Evolutionary conservation across 352 stramenopile genomes (phyloP), one percentile per base, ranked within the genome.

Genomic region (Pythium monospermum): DNA sequence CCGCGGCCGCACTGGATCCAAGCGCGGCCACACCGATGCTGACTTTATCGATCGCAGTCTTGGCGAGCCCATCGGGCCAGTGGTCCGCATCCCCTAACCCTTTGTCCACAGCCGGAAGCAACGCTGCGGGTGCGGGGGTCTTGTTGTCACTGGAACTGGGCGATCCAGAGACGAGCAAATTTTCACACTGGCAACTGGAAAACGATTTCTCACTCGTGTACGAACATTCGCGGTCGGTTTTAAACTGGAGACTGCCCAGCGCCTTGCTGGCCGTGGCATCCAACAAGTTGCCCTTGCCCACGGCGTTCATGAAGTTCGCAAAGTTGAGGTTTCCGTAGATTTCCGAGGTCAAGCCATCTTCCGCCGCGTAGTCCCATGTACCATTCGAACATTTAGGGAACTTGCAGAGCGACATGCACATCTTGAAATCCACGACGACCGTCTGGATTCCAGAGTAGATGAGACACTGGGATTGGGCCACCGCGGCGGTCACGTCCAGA

Each of bases 391-490:
- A 94, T 12, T 70, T 80, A 19, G 83, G 83, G 60, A 94, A 90
- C 39, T 73, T 69, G 37, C 83, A 94, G n/a, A 85, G 68, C 13
- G 80, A 91, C 62, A 94, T 69, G 48, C 83, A 94, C 11, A 81
- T 69, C 21, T 73, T 68, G 57, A 89, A 49, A 55, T 85, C 70
- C 11, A 73, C 68, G 22, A 91, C 64, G 0, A 59, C 46, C 1
- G 64, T 64, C 22, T 82, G 71, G 1, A 71, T 55, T 11, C 83
- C 83, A 4, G 68, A 76, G 76, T 94, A 94, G 38, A 91, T 91
- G 12, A 85, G 60, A 53, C 83, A 94, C 56, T 88, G 65, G 16
- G 76, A 69, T 28, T 78, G 67, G 7, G 70, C 59, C 3, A 76
- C 77, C 1, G 82, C 82, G 1, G 39, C 22, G 22, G 33, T 30